phyloP scores from a whole-genome alignment of 2,329 filamentous ascomycete genomes.

The Apiospora malaysiana region DNA sequence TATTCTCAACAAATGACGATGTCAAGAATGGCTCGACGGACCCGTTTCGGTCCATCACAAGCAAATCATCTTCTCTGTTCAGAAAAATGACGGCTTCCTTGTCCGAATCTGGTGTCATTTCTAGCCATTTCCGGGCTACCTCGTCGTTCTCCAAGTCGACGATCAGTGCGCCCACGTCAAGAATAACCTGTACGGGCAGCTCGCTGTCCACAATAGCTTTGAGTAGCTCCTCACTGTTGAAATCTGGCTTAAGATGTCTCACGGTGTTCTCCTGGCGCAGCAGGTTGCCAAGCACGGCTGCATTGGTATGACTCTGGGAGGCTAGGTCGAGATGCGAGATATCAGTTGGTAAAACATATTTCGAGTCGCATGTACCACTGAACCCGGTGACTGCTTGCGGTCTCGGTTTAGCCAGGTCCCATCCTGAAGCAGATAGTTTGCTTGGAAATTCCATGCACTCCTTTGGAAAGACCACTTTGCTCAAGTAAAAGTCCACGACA shows the following conservation, averaged over 20 bases:
- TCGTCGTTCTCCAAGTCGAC: conserved; percentile 65
- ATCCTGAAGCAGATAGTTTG: conserved; percentile 70
- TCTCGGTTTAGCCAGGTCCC: conserved; percentile 65
- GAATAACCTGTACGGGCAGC: conserved; percentile 59
- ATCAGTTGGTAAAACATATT: conserved; percentile 60
- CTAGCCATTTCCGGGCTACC: conserved; percentile 62
- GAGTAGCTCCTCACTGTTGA: neutral
- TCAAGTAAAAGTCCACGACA: conserved; percentile 68
- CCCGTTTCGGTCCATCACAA: conserved; percentile 56
- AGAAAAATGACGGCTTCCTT: conserved; percentile 63
- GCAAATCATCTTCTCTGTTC: conserved; percentile 58
- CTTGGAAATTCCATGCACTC: conserved; percentile 66
- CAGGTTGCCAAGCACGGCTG: conserved; percentile 65
- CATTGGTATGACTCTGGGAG: conserved; percentile 68
- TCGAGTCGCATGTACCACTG: conserved; percentile 71
- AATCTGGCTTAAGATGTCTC: conserved; percentile 30
- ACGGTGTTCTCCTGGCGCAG: conserved; percentile 56
- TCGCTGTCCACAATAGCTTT: neutral
- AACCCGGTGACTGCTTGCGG: conserved; percentile 65
- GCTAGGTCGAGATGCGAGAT: conserved; percentile 62
- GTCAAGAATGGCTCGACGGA: conserved; percentile 55
- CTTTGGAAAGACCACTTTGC: conserved; percentile 62
- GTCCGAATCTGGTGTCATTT: conserved; percentile 23
- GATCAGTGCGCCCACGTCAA: conserved; percentile 75
- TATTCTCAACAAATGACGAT: conserved; percentile 62